Base-by-base conservation (phyloP, 352 stramenopile species). In the Globisporangium sylvaticum region DNA sequence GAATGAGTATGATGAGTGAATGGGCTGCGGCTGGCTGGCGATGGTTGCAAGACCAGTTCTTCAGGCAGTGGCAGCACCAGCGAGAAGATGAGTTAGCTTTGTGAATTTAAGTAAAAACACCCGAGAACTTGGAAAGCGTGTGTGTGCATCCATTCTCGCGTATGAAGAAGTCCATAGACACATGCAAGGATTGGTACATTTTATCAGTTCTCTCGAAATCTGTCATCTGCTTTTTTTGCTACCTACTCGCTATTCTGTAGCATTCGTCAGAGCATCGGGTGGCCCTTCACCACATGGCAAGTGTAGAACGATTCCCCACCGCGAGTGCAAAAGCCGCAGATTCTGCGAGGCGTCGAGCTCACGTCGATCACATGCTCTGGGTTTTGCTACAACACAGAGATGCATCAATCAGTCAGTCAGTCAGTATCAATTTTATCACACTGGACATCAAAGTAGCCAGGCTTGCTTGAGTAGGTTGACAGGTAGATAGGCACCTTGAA, bases 331-430 rank as follows among this genome's bases (percentile, higher is more conserved):
- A 63, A 39, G 46, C 65, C 65, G 31, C 87, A 94, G 53, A 89
- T 48, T 10, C 70, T 76, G 42, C 75, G 67, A 7, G 69, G 72
- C 24, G 77, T 80, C 1, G 72, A 73, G 24, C 76, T 79, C 4
- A 92, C 87, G 62, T 94, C 87, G 55, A 94, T 78, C 34, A 92
- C 82, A 50, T 94, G 83, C 48, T 84, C 66, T 1, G 87, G 87
- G 39, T 94, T 77, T 68, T 76, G 56, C 86, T 94, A 58, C 9
- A 14, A 34, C 15, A 46, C 10, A 56, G 12, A 68, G 20, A 46
- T n/a, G 53, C 32, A 58, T 53, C 54, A 5, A 20, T 69, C n/a
- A n/a, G n/a, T 57, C 22, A 27, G 20, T 52, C n/a, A 22, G 24
- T 57, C 20, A 24, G 20, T 39, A 44, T 2, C 18, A 64, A 39